Base-by-base conservation (phyloP, 192 early-diverging fungal genomes). In the Haplosporangium gracile region DNA sequence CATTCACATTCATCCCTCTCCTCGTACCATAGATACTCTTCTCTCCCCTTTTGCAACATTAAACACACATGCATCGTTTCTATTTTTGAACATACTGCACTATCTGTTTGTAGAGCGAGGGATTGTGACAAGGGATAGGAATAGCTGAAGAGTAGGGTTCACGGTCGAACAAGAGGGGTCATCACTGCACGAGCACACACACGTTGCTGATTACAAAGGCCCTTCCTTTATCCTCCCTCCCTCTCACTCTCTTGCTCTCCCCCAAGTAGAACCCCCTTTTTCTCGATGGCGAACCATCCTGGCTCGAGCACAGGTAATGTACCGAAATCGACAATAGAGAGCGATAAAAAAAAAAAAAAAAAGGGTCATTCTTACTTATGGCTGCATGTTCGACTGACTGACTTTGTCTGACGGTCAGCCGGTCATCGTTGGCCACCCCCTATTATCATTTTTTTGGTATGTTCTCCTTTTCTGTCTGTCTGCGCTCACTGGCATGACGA, bases 401-500 rank as follows among this genome's bases (percentile, higher is more conserved):
- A 29, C 60, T 32, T 24, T 32, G 10, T n/a, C 60, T 63, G 60
- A 40, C 38, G 10, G 69, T 42, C 69, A 40, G 69, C 40, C 24
- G 69, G 34, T 26, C 69, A 70, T 15, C 22, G 43, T 49, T 45
- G 43, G 15, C 15, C 36, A 65, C 60, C 60, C 60, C 60, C 60
- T 65, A 65, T 65, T 65, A 32, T 32, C 36, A 2, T 70, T 70
- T 70, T 20, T 39, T 22, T 32, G 32, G 34, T 70, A 39, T 70
- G 69, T 15, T 11, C 39, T 39, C 22, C 38, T 49, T 40, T 45
- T 45, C 43, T 45, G 43, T 45, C n/a, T 40, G 69, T 70, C 69
- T 70, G 69, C 69, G 36, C 69, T 70, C 60, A 65, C 60, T 24
- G 60, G 32, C 60, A 65, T 65, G 60, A 65, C 60, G 26, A 63